Evolutionary conservation across 208 protist genomes (phyloP).

Genomic region (Crithidia sp.): DNA sequence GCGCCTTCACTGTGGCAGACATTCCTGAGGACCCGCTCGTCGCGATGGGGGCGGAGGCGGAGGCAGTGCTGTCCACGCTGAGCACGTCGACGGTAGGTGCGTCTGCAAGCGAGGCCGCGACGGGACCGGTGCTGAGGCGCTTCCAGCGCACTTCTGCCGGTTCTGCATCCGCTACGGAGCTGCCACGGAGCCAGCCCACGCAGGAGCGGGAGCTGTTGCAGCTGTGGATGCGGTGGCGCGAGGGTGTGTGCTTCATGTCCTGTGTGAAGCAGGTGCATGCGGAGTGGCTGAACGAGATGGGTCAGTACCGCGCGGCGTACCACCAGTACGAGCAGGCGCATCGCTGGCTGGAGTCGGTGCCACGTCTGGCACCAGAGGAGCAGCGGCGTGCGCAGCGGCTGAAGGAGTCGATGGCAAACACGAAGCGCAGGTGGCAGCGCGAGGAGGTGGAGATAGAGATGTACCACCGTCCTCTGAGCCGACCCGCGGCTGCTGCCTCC

Average conservation of each 20-base stretch:
- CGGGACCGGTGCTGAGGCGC: neutral
- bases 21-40: conserved; percentile 1
- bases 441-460: conserved; percentile 34
- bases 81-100: neutral
- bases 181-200: neutral
- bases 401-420: conserved; percentile 40
- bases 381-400: conserved; percentile 41
- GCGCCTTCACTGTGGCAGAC: conserved; percentile 12
- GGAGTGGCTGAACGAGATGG: conserved; percentile 49
- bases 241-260: conserved; percentile 65
- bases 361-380: conserved; percentile 44
- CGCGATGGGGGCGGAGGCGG: conserved; percentile 1
- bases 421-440: conserved; percentile 30
- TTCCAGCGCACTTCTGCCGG: neutral
- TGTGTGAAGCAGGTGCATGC: conserved; percentile 64
- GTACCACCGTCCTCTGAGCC: conserved; percentile 19
- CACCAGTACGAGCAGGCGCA: conserved; percentile 62
- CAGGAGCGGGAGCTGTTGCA: conserved; percentile 23
- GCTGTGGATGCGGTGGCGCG: conserved; percentile 63
- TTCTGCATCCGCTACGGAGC: neutral
- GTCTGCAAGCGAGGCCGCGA: neutral
- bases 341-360: conserved; percentile 61
- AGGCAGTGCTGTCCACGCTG: neutral
- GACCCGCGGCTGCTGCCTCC: neutral
- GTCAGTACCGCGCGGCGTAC: conserved; percentile 45